A percentile compares a stretch with the other conserved stretches of the same genome.
Evolutionary conservation across 73 alveolate genomes (phyloP).

Genomic region (Paramecium primaurelia): DNA sequence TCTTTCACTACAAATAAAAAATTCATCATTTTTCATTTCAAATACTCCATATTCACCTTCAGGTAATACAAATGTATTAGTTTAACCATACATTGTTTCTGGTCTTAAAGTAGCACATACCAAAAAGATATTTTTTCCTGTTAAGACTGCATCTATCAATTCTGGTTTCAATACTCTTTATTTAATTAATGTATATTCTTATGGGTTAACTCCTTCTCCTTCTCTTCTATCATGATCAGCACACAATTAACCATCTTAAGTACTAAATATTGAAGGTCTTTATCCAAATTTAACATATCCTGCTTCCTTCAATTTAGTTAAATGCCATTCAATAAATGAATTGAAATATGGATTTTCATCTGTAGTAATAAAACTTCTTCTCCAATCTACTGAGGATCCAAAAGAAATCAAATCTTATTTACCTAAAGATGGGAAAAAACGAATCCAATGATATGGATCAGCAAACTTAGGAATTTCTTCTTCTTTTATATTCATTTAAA

Average conservation of each 20-base stretch:
- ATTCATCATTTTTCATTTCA: constrained; percentile 86
- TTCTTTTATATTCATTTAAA: constrained; percentile 69
- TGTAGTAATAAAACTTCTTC: constrained; percentile 96
- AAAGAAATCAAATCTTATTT: constrained; percentile 77
- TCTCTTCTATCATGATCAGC: constrained; percentile 96
- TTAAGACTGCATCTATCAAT: constrained; percentile 53
- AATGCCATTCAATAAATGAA: constrained; percentile 88
- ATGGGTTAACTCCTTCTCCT: constrained; percentile 97
- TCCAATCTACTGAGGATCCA: constrained; percentile 94
- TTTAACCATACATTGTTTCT: constrained; percentile 98
- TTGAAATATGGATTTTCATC: constrained; percentile 92
- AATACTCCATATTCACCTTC: constrained; percentile 95
- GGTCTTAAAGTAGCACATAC: constrained; percentile 99
- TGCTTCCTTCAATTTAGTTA: constrained; percentile 66
- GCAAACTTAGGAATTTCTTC: constrained; percentile 86
- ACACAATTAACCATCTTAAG: constrained; percentile 89
- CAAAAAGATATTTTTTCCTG: constrained; percentile 76
- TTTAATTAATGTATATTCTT: constrained; percentile 95
- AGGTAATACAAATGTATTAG: constrained; percentile 93
- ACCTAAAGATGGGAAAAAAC: constrained; percentile 93
- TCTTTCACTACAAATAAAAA: constrained; percentile 84
- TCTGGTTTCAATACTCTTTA: constrained; percentile 69
- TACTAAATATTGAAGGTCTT: constrained; percentile 89
- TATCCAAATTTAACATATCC: constrained; percentile 82
- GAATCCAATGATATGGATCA: constrained; percentile 91